A percentile compares a stretch with the other conserved stretches of the same genome.
Evolutionary conservation across 192 early-diverging fungal genomes (phyloP).

Genomic region (Entomortierella beljakovae): DNA sequence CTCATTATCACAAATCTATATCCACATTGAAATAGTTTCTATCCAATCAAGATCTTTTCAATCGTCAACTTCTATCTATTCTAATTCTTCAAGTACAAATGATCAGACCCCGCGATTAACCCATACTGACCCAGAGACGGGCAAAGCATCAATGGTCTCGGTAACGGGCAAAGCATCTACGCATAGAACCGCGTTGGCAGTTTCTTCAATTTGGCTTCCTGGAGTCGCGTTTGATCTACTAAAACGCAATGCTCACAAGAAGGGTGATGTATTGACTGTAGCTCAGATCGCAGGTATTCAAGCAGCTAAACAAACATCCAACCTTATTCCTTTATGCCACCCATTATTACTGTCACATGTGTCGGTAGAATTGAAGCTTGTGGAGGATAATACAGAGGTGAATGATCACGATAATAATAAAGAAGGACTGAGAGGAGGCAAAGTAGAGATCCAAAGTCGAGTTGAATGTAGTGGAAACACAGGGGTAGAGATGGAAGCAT

Average conservation of each 20-base stretch:
- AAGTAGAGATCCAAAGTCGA: constrained; percentile 74
- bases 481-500: constrained; percentile 92
- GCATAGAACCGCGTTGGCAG: constrained; percentile 78
- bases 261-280: constrained; percentile 91
- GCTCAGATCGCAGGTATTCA: constrained; percentile 92
- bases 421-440: constrained; percentile 21
- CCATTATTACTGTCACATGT: constrained; percentile 78
- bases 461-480: constrained; percentile 87
- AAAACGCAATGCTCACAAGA: constrained; percentile 73
- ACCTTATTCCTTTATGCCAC: constrained; percentile 92
- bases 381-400: constrained; percentile 29
- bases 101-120: constrained; percentile 60
- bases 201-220: constrained; percentile 75
- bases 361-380: constrained; percentile 72
- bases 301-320: constrained; percentile 87
- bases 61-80: neutral
- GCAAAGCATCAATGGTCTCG: constrained; percentile 90
- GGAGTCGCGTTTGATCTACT: constrained; percentile 75
- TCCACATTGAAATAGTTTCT: too few relatives aligned
- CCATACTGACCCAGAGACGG: constrained; percentile 79
- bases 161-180: constrained; percentile 79
- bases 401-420: neutral
- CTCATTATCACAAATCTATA: too few relatives aligned
- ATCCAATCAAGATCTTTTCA: neutral
- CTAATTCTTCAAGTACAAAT: neutral